Evolutionary conservation across 495 filamentous ascomycete genomes (phyloP).

Genomic region (Elasticomyces elasticus): DNA sequence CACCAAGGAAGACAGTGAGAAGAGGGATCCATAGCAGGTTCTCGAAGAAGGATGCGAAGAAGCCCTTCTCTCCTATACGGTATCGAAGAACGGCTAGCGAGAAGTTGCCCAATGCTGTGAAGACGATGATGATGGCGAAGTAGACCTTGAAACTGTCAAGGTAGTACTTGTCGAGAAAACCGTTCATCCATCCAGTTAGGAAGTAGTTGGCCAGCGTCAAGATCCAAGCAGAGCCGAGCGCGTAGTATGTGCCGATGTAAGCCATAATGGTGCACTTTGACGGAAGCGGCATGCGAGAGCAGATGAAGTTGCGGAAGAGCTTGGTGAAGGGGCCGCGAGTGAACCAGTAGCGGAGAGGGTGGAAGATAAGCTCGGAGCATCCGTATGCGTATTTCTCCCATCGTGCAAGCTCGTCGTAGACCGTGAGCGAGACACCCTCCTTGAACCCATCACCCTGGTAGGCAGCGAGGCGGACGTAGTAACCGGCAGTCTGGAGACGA

Average conservation of each 20-base stretch:
- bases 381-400: conserved; percentile 86
- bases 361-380: conserved; percentile 75
- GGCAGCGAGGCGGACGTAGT: conserved; percentile 62
- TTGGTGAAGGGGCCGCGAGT: conserved; percentile 57
- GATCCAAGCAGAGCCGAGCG: conserved; percentile 69
- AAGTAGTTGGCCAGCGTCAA: conserved; percentile 72
- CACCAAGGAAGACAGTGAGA: conserved; percentile 40
- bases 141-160: conserved; percentile 41
- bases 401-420: conserved; percentile 72
- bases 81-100: conserved; percentile 40
- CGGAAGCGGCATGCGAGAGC: conserved; percentile 63
- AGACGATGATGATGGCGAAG: conserved; percentile 41
- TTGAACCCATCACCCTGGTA: conserved; percentile 71
- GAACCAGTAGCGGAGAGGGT: conserved; percentile 53
- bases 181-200: conserved; percentile 50
- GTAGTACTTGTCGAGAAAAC: conserved; percentile 40
- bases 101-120: conserved; percentile 39
- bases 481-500: conserved; percentile 60
- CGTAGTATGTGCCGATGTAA: conserved; percentile 83
- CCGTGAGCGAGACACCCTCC: conserved; percentile 74
- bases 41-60: conserved; percentile 29
- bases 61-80: conserved; percentile 32
- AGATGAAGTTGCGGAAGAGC: conserved; percentile 61
- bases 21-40: conserved; percentile 42
- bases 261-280: conserved; percentile 73